These are phyloP conservation scores for Chlorociboria aeruginascens DNA, from an alignment of 495 filamentous ascomycete species.

Conservation along the genomic window DNA sequence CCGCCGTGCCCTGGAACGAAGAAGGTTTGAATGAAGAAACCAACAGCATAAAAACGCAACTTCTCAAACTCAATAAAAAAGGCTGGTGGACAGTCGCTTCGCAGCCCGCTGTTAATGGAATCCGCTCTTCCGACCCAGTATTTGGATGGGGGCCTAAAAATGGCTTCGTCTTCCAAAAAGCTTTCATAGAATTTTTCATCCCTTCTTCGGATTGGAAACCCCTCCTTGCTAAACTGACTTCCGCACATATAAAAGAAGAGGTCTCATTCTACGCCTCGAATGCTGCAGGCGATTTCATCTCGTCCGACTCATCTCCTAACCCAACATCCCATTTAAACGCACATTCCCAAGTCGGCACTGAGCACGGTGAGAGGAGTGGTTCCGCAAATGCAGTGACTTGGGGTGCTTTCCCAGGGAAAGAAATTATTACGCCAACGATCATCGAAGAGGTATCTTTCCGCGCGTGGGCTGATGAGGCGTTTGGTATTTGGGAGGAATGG, in stretches of 20 bases:
- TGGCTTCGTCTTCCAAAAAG: conserved; percentile 96
- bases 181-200: conserved; percentile 94
- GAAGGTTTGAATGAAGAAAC: conserved; percentile 81
- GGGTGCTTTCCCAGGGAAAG: conserved; percentile 92
- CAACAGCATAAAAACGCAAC: conserved; percentile 56
- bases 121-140: conserved; percentile 58
- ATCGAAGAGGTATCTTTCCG: conserved; percentile 93
- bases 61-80: conserved; percentile 64
- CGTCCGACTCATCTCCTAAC: conserved; percentile 32
- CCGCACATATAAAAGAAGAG: conserved; percentile 40
- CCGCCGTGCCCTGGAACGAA: conserved; percentile 86
- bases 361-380: conserved; percentile 22
- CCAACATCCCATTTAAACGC: conserved; percentile 12
- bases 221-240: conserved; percentile 48
- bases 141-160: conserved; percentile 92
- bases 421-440: conserved; percentile 95
- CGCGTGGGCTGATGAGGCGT: conserved; percentile 93
- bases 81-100: conserved; percentile 96
- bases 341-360: conserved; percentile 14
- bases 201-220: conserved; percentile 54
- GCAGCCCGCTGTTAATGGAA: conserved; percentile 88
- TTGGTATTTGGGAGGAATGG: conserved; percentile 92
- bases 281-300: conserved; percentile 53
- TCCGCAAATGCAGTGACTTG: conserved; percentile 88
- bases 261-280: conserved; percentile 84